phyloP scores from a whole-genome alignment of 192 early-diverging fungal genomes.

The Pilobolus umbonatus region DNA sequence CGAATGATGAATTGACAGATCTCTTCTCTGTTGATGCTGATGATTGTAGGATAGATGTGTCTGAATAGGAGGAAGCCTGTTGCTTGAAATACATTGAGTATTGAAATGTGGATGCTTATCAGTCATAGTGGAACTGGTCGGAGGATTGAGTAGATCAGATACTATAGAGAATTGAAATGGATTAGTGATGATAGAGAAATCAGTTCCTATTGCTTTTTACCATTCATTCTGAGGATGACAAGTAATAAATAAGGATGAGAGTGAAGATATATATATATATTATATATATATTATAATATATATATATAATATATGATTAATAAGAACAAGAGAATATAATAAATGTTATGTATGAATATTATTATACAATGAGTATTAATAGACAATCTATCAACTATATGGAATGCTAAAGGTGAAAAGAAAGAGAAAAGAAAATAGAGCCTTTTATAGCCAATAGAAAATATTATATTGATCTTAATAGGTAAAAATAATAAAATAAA shows the following conservation, averaged over 20 bases:
- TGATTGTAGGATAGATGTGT: not conserved
- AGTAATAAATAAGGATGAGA: not conserved
- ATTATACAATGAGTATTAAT: not conserved
- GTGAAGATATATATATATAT: not conserved
- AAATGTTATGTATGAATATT: too few relatives aligned
- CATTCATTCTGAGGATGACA: not conserved
- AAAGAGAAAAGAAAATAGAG: not conserved
- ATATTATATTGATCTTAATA: not conserved
- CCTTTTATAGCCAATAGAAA: not conserved
- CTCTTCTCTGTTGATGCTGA: not conserved
- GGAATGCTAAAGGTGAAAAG: not conserved
- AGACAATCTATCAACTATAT: not conserved
- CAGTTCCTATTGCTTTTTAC: not conserved
- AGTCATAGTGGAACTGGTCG: not conserved
- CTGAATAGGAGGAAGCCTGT: not conserved
- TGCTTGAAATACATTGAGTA: not conserved
- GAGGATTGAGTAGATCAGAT: slow-evolving; percentile 10
- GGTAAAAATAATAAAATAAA: not conserved
- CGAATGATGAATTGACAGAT: too few relatives aligned
- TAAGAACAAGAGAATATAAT: not conserved
- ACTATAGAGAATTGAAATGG: not conserved
- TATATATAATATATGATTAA: not conserved
- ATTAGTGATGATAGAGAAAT: not conserved
- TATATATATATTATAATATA: not conserved
- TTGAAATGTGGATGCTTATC: not conserved